Percentiles rank a stretch among this genome's conserved stretches.
Conservation (phyloP, 257 asterid species). For the Solanum rostratum region DNA sequence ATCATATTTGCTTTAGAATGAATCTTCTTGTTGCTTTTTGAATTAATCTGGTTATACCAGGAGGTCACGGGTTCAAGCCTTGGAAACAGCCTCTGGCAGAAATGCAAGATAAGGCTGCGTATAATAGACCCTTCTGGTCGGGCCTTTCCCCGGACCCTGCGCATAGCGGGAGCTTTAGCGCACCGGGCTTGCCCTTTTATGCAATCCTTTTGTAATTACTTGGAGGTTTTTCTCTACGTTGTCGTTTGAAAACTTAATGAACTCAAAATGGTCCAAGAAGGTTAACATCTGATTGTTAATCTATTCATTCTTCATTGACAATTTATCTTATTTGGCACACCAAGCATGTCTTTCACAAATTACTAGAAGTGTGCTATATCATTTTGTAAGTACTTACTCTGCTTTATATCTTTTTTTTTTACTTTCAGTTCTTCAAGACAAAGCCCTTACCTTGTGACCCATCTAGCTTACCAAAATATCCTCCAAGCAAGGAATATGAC, state of each 20-base stretch:
- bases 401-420: background rate
- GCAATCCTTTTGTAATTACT: background rate
- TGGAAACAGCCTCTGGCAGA: no score
- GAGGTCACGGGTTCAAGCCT: no score
- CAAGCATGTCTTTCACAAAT: background rate
- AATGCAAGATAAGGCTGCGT: no score
- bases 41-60: background rate
- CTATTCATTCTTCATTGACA: background rate
- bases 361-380: background rate
- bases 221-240: background rate
- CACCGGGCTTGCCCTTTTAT: no score
- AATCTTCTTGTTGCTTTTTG: background rate
- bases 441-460: slow-evolving; percentile 45
- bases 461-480: slow-evolving; percentile 36
- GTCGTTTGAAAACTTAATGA: background rate
- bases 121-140: no score
- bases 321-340: background rate
- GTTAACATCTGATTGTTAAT: background rate
- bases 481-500: slow-evolving; percentile 46
- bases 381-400: background rate
- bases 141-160: no score
- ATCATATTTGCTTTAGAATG: background rate
- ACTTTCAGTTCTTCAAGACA: slow-evolving; percentile 32
- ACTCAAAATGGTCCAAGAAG: background rate
- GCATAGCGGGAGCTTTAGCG: no score